phyloP scores from a whole-genome alignment of 331 rosid genomes.

The Malus hybrid region DNA sequence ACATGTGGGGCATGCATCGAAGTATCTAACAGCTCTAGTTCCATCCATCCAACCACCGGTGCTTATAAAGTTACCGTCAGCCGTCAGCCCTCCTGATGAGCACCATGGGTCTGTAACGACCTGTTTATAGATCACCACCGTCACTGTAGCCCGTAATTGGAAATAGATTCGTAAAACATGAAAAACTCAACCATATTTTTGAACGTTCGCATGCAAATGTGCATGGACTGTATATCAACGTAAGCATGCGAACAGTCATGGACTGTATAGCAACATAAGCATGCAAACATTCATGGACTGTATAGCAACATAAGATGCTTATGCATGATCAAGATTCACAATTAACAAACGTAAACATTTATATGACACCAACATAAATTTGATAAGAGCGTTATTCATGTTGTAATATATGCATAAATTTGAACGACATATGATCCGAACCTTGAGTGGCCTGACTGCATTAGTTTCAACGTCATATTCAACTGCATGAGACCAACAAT shows the following conservation, averaged over 20 bases:
- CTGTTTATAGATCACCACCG: slow-evolving; percentile 22
- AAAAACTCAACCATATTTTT: neutral
- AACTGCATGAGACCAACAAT: slow-evolving; percentile 71
- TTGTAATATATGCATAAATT: neutral
- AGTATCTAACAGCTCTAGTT: slow-evolving; percentile 36
- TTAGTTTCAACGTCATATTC: slow-evolving; percentile 44
- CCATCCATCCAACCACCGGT: slow-evolving; percentile 70
- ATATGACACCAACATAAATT: neutral
- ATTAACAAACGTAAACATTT: neutral
- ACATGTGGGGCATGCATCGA: slow-evolving; percentile 36
- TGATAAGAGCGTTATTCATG: neutral
- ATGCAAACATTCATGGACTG: too few relatives aligned
- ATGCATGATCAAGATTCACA: neutral
- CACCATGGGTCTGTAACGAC: slow-evolving; percentile 70
- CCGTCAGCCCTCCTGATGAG: slow-evolving; percentile 75
- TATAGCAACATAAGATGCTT: neutral
- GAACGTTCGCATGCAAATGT: neutral
- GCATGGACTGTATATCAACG: too few relatives aligned
- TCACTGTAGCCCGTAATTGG: neutral
- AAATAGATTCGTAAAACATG: neutral
- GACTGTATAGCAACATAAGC: too few relatives aligned
- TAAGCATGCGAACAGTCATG: too few relatives aligned
- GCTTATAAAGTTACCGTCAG: slow-evolving; percentile 51
- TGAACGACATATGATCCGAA: neutral
- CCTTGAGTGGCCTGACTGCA: slow-evolving; percentile 61